Evolutionary conservation across 768 basidiomycete genomes (phyloP).

Genomic region (Exsudoporus frostii): DNA sequence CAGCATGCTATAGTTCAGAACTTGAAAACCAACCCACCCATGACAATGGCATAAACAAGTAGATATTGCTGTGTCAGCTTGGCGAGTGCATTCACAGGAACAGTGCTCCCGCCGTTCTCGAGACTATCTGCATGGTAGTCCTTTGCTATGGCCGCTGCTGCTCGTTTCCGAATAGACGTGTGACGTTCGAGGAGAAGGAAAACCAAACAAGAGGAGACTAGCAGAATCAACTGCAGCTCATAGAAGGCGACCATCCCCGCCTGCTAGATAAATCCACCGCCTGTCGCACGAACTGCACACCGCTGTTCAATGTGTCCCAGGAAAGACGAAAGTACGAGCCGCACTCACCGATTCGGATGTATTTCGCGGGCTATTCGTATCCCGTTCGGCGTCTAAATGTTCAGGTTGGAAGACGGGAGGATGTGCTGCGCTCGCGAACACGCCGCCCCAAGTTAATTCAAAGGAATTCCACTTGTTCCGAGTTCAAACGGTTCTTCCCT

Average conservation of each 20-base stretch:
- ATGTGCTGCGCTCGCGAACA: not conserved
- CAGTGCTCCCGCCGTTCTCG: slow-evolving; percentile 29
- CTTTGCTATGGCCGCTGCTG: slow-evolving; percentile 15
- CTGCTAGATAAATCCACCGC: not conserved
- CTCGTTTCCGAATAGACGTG: slow-evolving; percentile 25
- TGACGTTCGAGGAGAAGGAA: slow-evolving; percentile 36
- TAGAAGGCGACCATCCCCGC: slow-evolving; percentile 36
- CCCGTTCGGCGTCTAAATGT: not conserved
- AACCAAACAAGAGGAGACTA: slow-evolving; percentile 33
- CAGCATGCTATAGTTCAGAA: not conserved
- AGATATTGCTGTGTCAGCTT: slow-evolving; percentile 51
- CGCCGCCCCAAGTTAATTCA: not conserved
- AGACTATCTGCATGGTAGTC: slow-evolving; percentile 27
- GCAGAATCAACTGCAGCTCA: slow-evolving; percentile 38
- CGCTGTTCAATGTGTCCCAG: not conserved
- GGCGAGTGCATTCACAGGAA: slow-evolving; percentile 27
- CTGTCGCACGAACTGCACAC: not conserved
- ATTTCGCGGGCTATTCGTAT: not conserved
- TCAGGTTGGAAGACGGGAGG: not conserved
- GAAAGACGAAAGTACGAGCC: not conserved
- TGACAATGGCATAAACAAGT: slow-evolving; percentile 66
- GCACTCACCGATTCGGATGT: slow-evolving; percentile 9
- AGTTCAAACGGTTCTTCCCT: slow-evolving; percentile 10
- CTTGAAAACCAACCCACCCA: slow-evolving; percentile 47
- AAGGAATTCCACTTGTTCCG: not conserved